Conservation (phyloP, 805 yeast species). For the Teunomyces gatunensis region DNA sequence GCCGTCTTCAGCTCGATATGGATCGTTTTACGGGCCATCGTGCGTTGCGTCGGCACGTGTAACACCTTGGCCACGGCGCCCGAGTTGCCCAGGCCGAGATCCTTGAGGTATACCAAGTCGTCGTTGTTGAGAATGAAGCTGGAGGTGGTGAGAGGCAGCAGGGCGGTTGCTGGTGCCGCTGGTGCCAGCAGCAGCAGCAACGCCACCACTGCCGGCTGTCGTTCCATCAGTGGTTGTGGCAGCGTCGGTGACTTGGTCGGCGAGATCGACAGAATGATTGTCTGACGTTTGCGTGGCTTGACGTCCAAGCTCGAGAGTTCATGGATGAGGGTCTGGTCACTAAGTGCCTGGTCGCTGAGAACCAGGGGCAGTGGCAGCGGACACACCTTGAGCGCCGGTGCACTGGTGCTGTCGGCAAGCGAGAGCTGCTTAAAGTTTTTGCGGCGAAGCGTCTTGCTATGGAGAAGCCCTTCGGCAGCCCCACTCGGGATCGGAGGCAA, state of each 20-base stretch:
- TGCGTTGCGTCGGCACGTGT: slow-evolving; percentile 82
- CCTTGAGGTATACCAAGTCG: slow-evolving; percentile 72
- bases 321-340: slow-evolving; percentile 17
- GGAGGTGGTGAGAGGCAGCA: slow-evolving; percentile 34
- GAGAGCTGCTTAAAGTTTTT: slow-evolving; percentile 41
- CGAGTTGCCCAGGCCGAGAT: slow-evolving; percentile 89
- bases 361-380: background rate
- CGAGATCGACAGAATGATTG: slow-evolving; percentile 41
- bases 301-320: slow-evolving; percentile 23
- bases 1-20: slow-evolving; percentile 79
- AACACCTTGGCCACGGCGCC: slow-evolving; percentile 88
- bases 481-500: slow-evolving; percentile 31
- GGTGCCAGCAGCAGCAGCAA: too few relatives aligned
- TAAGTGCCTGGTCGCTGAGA: slow-evolving; percentile 8
- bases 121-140: slow-evolving; percentile 37
- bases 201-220: too few relatives aligned
- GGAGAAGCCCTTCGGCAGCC: slow-evolving; percentile 21
- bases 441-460: slow-evolving; percentile 35
- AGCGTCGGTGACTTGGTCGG: slow-evolving; percentile 33
- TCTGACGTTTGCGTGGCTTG: slow-evolving; percentile 32
- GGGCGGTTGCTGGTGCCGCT: slow-evolving; percentile 9
- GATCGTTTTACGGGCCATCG: slow-evolving; percentile 88
- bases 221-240: slow-evolving; percentile 12
- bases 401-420: slow-evolving; percentile 18
- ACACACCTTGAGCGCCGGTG: background rate